Evolutionary conservation across 2,329 filamentous ascomycete species (phyloP), one percentile per base, ranked within the genome.

Genomic region (Aureobasidium melanogenum): DNA sequence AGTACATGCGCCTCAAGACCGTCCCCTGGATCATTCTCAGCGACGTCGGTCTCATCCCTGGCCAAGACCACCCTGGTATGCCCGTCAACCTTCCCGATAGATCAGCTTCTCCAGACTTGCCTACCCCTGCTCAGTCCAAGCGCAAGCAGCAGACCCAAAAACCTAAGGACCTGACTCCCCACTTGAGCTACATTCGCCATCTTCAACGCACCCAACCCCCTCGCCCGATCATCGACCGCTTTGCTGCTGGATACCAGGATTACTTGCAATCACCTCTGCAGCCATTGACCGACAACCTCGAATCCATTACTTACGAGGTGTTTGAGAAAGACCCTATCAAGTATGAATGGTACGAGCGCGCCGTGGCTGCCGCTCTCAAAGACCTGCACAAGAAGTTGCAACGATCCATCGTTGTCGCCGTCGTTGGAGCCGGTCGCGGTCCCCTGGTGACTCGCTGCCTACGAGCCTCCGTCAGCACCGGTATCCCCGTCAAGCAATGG

Each of bases 271-370:
- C 92, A 1, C 94, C 94, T 2, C 79, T 99, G 43, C 95, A 99
- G 72, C 94, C 94, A 0, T 80, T 99, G 15, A 93, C 93, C 0
- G 94, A 99, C 73, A 99, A 99, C 68, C 81, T 99, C 15, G 95
- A 99, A 73, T 96, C 91, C 50, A 89, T 96, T 44, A 99, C 94
- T 0, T 99, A 99, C 73, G 94, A 99, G 72, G 93, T 97, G 2
- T 99, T 99, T 69, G 94, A 99, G 73, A 95, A 95, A 67, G 95
- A 99, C 66, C 94, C 94, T 0, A 89, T 99, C 75, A 99, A 99
- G 75, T 99, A 99, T 72, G 86, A 91, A 65, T 95, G 93, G 81
- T 99, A 99, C 71, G 91, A 97, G 73, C 80, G 82, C 48, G 94
- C 94, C 15, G 88, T 95, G 61, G 84, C 84, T 4, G 84, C 89